Conservation (phyloP, 305 asterid genomes). For the Vinca major region DNA sequence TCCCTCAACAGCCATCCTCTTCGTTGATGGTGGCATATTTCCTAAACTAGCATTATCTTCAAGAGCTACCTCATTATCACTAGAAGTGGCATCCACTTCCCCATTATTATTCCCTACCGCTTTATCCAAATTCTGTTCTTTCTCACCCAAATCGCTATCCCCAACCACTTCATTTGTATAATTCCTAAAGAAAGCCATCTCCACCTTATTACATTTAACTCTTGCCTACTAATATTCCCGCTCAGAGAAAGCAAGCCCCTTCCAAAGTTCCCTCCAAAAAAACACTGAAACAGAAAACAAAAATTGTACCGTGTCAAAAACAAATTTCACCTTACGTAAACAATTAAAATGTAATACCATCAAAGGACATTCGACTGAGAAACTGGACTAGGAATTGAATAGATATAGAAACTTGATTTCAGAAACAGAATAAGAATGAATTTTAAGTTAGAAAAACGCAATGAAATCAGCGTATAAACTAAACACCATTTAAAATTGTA, state of each 20-base stretch:
- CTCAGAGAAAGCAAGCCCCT: slow-evolving; percentile 13
- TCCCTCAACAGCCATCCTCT: slow-evolving; percentile 39
- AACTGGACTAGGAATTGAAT: background rate
- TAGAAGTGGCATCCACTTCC: slow-evolving; percentile 46
- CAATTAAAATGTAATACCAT: background rate
- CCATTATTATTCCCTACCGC: slow-evolving; percentile 33
- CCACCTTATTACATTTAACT: slow-evolving; percentile 23
- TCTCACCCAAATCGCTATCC: slow-evolving; percentile 42
- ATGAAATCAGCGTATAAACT: background rate
- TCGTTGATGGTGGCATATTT: slow-evolving; percentile 34
- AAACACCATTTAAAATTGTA: background rate
- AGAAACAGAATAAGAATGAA: background rate
- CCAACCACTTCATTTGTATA: slow-evolving; percentile 41
- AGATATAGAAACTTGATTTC: background rate
- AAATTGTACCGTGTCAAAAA: background rate
- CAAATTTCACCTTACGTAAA: background rate
- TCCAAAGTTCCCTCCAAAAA: slow-evolving; percentile 21
- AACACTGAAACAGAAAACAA: slow-evolving; percentile 16
- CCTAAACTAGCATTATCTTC: slow-evolving; percentile 31
- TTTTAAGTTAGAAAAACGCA: slow-evolving; percentile 4
- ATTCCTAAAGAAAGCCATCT: slow-evolving; percentile 62
- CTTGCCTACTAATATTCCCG: slow-evolving; percentile 3
- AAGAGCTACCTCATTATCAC: slow-evolving; percentile 35
- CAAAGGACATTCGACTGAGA: background rate
- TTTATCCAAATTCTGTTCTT: slow-evolving; percentile 35